These are phyloP conservation scores for Seiridium cupressi DNA, from an alignment of 2,329 filamentous ascomycete genomes.

Conservation along the genomic window DNA sequence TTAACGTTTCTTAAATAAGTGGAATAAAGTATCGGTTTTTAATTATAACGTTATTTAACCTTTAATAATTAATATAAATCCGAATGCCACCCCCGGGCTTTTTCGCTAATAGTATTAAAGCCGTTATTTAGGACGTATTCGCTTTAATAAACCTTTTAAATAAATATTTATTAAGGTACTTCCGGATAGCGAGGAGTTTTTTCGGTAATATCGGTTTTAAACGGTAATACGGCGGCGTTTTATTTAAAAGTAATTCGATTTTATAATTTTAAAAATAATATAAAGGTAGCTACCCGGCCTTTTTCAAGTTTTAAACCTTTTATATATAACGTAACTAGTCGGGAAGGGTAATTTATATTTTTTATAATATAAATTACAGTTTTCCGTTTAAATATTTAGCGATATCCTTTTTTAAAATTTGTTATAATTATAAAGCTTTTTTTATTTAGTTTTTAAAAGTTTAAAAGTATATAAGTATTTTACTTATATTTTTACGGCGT, in stretches of 20 bases:
- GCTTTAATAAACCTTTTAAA: neutral
- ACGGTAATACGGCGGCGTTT: neutral
- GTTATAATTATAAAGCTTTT: too few species aligned
- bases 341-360: too few species aligned
- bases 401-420: too few species aligned
- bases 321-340: too few species aligned
- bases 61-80: constrained; percentile 33
- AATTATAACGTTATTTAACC: constrained; percentile 30
- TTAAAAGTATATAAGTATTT: too few species aligned
- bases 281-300: too few species aligned
- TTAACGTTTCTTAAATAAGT: constrained; percentile 28
- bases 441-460: too few species aligned
- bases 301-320: too few species aligned
- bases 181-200: neutral
- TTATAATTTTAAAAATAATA: too few species aligned
- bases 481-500: too few species aligned
- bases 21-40: constrained; percentile 31
- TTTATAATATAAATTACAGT: too few species aligned
- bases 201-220: neutral
- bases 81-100: constrained; percentile 26
- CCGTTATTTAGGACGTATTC: constrained; percentile 6
- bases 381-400: too few species aligned
- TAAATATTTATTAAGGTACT: neutral
- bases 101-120: constrained; percentile 27
- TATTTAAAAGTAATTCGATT: neutral